Base-by-base conservation (phyloP, 768 basidiomycete genomes). In the Paxillus involutus region DNA sequence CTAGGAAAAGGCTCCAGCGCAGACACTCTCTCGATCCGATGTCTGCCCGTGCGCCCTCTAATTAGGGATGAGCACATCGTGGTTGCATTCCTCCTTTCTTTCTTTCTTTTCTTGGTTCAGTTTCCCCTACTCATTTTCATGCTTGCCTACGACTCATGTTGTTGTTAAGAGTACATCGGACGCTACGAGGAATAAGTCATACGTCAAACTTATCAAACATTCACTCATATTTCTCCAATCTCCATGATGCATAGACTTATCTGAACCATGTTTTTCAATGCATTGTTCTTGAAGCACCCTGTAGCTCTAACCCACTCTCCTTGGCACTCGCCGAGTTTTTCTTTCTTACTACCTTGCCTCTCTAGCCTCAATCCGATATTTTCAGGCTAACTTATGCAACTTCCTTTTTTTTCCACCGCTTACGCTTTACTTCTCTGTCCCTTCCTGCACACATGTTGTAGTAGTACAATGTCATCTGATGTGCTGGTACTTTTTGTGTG, bases 11-110 rank as follows among this genome's bases (percentile, higher is more conserved):
- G 21, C 64, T 83, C 39, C 75, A 74, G 24, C 72, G 83, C 50
- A 74, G 82, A 50, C 80, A 84, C 64, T 84, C 82, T 21, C 69
- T 78, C 51, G 80, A 66, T n/a, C 56, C 56, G 11, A 3, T 3
- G 26, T 49, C 68, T 30, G 43, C 36, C 26, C 66, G 67, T 9
- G 52, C 39, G 10, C 62, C 59, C 13, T 63, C 67, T 16, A 67
- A 52, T 12, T 59, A 58, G 0, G 66, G 64, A 30, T 66, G 59
- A 65, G 40, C 24, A 29, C 44, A 11, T 16, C 29, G 29, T 40
- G 37, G 46, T 47, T 37, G 41, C 24, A 10, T 42, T 29, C 24
- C 26, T 4, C 21, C 2, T 10, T 16, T 49, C 24, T 52, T 50
- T 33, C 3, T 11, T 16, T 49, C 24, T 51, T 52, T 42, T 21